A percentile compares a stretch with the other conserved stretches of the same genome.
Evolutionary conservation across 306 rosid genomes (phyloP).

Genomic region (Rosa persica): DNA sequence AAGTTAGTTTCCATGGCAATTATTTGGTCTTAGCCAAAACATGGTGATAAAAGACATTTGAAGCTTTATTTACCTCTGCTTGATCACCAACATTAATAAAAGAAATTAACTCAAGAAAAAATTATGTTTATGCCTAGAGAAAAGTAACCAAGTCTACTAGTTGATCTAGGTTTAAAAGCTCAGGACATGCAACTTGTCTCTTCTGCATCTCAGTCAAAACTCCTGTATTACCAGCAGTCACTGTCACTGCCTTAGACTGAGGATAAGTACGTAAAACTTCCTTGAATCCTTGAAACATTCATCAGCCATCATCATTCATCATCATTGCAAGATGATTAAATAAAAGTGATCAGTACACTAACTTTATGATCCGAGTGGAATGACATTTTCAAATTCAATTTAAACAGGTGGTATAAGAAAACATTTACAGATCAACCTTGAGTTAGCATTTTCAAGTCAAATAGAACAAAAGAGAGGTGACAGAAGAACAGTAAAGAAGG

Average conservation of each 20-base stretch:
- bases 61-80: too few relatives aligned
- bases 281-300: constrained; percentile 52
- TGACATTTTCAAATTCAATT: constrained; percentile 4
- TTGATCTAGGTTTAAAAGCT: constrained; percentile 33
- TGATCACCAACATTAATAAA: too few relatives aligned
- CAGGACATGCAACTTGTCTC: constrained; percentile 44
- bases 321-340: constrained; percentile 81
- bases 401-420: constrained; percentile 2
- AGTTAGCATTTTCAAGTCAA: not conserved
- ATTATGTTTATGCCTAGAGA: not conserved
- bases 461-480: not conserved
- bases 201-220: constrained; percentile 45
- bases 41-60: too few relatives aligned
- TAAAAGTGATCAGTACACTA: constrained; percentile 44
- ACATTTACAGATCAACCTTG: not conserved
- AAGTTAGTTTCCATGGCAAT: too few relatives aligned
- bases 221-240: constrained; percentile 41
- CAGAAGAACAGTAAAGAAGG: not conserved
- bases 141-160: constrained; percentile 8
- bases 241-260: constrained; percentile 55
- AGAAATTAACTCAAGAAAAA: not conserved
- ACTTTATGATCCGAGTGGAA: constrained; percentile 23
- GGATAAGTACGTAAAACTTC: constrained; percentile 46
- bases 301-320: constrained; percentile 57
- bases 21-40: too few relatives aligned